Base-by-base conservation (phyloP, 257 asterid species). In the Solanum arcanum region DNA sequence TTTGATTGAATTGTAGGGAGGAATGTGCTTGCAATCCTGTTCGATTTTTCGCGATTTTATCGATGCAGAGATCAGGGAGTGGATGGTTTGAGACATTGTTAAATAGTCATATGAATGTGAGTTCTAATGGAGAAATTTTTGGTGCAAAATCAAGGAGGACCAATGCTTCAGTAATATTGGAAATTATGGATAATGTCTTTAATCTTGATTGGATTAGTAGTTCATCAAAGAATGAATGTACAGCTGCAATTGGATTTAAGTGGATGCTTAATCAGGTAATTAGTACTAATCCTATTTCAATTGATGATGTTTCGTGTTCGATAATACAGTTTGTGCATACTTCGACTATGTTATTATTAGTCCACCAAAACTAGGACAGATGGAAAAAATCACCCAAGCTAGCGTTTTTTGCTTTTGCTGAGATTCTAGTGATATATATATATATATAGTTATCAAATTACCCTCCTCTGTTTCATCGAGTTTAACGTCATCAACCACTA, bases 221-320 rank as follows among this genome's bases (percentile, higher is more conserved):
- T 42, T 94, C 99, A 3, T 90, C 98, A 62, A 96, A 95, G 94
- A 95, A 95, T 70, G 96, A 93, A 83, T 96, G 99, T 90, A 87
- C 96, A 0, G 96, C 96, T 75, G 98, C 98, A 13, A 92, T 96
- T 70, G 98, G 99, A 33, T 95, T 96, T 90, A 96, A 96, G 90
- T 96, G 99, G 98, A 96, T 96, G 99, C 94, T 96, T 60, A 96
- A 96, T 89, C 99, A 96, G 98, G 99, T 93, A 86, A 81, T 83
- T 80, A 7, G 15, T 20, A 20, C n/a, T 52, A 52, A 52, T 52
- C 62, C 64, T 56, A 56, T 56, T 56, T 56, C 64, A 56, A 7
- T 56, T 37, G 82, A 39, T 21, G 31, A 74, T 74, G 33, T 44
- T 74, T 7, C 15, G 9, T 37, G 14, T 37, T 73, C 29, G 4